A percentile compares a stretch with the other conserved stretches of the same genome.
phyloP scores from a whole-genome alignment of 371 early-diverging fungal genomes.

The Actinomucor elegans region DNA sequence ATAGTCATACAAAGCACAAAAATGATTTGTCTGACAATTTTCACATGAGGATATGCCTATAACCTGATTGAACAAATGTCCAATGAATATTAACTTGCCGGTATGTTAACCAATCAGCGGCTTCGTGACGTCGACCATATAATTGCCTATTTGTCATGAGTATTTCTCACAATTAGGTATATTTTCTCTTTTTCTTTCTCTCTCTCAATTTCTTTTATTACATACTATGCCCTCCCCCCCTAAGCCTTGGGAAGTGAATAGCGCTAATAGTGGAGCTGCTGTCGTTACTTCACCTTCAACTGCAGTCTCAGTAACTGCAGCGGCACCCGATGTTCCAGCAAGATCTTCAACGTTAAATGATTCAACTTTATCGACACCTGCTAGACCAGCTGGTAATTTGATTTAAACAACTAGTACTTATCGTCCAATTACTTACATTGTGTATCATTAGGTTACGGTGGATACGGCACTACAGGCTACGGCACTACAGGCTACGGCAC shows the following conservation, averaged over 20 bases:
- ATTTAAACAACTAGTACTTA: neutral
- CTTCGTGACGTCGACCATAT: conserved; percentile 1
- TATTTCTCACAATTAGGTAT: conserved; percentile 3
- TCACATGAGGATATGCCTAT: too few relatives aligned
- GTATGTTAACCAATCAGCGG: conserved; percentile 6
- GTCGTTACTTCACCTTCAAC: conserved; percentile 22
- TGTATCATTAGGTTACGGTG: conserved; percentile 1
- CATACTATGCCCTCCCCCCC: conserved; percentile 84
- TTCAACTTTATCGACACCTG: conserved; percentile 8
- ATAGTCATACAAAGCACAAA: too few relatives aligned
- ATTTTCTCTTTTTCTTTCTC: neutral
- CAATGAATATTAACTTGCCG: too few relatives aligned
- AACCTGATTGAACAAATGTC: too few relatives aligned
- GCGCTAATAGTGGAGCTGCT: conserved; percentile 6
- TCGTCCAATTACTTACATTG: neutral
- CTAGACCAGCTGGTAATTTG: conserved; percentile 25
- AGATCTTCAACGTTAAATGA: conserved; percentile 13
- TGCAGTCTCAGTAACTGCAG: conserved; percentile 21
- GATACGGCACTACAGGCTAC: conserved; percentile 1
- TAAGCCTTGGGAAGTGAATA: conserved; percentile 90
- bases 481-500: conserved; percentile 1
- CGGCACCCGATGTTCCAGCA: conserved; percentile 15
- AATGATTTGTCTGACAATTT: too few relatives aligned
- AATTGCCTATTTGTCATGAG: conserved; percentile 13
- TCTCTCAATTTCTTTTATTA: neutral